These are phyloP conservation scores for Kwoniella newhampshirensis DNA, from an alignment of 768 basidiomycete species.

Conservation along the genomic window DNA sequence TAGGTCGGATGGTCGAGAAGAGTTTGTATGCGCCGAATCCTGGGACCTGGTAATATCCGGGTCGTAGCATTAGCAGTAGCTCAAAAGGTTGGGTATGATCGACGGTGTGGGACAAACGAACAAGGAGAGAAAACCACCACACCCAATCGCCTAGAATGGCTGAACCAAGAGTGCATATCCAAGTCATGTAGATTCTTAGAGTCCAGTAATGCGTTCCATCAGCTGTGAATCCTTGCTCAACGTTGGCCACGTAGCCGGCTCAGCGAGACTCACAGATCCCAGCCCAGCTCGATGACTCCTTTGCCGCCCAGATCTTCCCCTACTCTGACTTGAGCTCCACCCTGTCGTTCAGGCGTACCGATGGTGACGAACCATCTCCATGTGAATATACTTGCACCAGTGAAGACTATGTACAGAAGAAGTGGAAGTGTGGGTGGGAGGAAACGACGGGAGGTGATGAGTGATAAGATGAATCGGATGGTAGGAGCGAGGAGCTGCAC, in stretches of 20 bases:
- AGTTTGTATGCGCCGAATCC: conserved; percentile 48
- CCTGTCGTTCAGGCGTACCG: conserved; percentile 35
- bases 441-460: conserved; percentile 28
- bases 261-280: conserved; percentile 48
- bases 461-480: conserved; percentile 32
- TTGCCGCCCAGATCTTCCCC: conserved; percentile 49
- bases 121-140: conserved; percentile 49
- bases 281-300: conserved; percentile 48
- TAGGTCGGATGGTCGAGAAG: conserved; percentile 39
- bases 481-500: conserved; percentile 17
- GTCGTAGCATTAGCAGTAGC: neutral
- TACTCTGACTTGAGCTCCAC: conserved; percentile 24
- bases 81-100: neutral
- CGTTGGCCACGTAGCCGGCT: neutral
- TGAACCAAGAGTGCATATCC: conserved; percentile 45
- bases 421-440: conserved; percentile 22
- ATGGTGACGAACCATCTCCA: conserved; percentile 46
- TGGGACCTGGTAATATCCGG: conserved; percentile 34
- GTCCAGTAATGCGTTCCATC: neutral
- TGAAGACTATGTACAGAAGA: conserved; percentile 29
- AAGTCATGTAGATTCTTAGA: conserved; percentile 48
- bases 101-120: conserved; percentile 5
- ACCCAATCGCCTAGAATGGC: conserved; percentile 47
- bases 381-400: conserved; percentile 29
- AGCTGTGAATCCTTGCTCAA: neutral